Conservation (phyloP, 2,329 filamentous ascomycete genomes). For the Pseudogymnoascus sp. region DNA sequence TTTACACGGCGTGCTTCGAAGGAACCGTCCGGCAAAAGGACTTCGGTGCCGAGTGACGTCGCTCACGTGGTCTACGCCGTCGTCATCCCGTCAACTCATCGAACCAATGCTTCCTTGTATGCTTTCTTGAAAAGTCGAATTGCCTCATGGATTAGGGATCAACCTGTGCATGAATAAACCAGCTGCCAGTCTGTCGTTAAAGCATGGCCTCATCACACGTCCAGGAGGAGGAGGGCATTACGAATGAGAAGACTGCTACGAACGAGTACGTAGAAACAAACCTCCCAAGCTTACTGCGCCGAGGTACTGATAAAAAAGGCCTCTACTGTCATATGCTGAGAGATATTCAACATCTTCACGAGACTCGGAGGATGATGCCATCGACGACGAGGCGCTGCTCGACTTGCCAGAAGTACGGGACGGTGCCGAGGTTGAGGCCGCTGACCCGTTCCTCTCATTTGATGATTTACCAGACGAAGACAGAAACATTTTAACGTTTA, state of each 20-base stretch:
- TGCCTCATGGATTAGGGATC: neutral
- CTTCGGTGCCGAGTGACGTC: neutral
- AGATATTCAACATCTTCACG: neutral
- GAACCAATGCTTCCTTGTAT: neutral
- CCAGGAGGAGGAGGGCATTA: neutral
- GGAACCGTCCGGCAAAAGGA: neutral
- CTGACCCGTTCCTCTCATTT: neutral
- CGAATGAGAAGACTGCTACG: constrained; percentile 3
- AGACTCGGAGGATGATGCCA: neutral
- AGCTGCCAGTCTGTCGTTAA: neutral
- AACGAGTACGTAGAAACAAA: neutral
- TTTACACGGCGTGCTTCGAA: neutral
- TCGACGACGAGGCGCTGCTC: neutral
- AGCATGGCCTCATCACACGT: neutral
- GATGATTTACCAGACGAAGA: constrained; percentile 4
- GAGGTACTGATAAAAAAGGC: neutral
- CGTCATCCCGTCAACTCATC: neutral
- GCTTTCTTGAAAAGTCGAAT: neutral
- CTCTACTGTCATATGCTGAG: neutral
- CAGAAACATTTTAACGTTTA: neutral
- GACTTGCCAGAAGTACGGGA: neutral
- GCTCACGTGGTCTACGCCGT: neutral
- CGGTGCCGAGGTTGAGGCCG: neutral
- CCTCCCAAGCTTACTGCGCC: neutral
- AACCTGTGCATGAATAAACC: neutral